These are phyloP conservation scores for Cyclocybe cylindracea DNA, from an alignment of 768 basidiomycete species.

Conservation along the genomic window DNA sequence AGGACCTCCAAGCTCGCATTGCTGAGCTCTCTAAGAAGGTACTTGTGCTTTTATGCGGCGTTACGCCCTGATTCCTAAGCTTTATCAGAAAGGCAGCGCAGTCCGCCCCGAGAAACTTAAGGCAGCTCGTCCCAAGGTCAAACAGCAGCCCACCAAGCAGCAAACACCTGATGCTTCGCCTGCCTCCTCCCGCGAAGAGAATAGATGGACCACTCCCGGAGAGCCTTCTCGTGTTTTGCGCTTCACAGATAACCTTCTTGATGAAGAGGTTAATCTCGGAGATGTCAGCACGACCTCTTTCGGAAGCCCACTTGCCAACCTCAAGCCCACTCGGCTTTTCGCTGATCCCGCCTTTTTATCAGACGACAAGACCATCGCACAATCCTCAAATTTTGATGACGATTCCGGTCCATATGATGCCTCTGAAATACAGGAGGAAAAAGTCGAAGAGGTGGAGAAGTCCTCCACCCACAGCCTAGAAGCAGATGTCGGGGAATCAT, in stretches of 20 bases:
- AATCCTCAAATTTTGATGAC: neutral
- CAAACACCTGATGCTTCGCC: conserved; percentile 11
- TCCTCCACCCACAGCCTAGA: too few relatives aligned
- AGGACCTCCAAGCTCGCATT: conserved; percentile 36
- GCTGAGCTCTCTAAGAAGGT: conserved; percentile 44
- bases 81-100: conserved; percentile 24
- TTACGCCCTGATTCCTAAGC: conserved; percentile 9
- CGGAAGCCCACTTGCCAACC: conserved; percentile 24
- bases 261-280: conserved; percentile 62
- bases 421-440: too few relatives aligned
- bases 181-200: conserved; percentile 48
- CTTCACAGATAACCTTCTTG: conserved; percentile 63
- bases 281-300: conserved; percentile 53
- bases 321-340: conserved; percentile 14
- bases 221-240: conserved; percentile 55
- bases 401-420: too few relatives aligned
- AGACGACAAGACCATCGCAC: conserved; percentile 14
- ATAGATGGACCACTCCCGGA: conserved; percentile 66
- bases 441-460: too few relatives aligned
- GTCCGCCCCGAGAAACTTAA: conserved; percentile 3
- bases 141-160: conserved; percentile 2
- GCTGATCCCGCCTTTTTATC: conserved; percentile 8
- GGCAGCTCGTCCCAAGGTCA: conserved; percentile 17
- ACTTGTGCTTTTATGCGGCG: neutral
- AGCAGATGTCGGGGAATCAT: neutral